Evolutionary conservation across 345 rosid genomes (phyloP).

Genomic region (Streptanthus diversifolius): DNA sequence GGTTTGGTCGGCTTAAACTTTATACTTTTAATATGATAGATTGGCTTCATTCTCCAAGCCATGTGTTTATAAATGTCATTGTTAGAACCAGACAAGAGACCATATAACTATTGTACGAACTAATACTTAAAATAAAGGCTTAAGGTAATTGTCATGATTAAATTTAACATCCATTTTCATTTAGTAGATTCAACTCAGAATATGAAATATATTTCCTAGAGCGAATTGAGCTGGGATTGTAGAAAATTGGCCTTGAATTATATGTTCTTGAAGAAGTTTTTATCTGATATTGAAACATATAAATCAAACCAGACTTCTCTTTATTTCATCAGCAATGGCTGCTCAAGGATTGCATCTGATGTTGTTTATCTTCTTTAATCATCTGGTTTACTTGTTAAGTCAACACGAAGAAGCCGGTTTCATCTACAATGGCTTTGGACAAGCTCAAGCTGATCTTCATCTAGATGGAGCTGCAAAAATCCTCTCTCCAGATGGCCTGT

Average conservation of each 20-base stretch:
- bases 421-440: constrained; percentile 40
- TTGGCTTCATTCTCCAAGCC: constrained; percentile 14
- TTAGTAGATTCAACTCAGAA: not conserved
- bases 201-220: not conserved
- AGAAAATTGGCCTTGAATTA: not conserved
- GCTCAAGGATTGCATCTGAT: not conserved
- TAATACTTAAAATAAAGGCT: not conserved
- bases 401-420: constrained; percentile 30
- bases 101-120: not conserved
- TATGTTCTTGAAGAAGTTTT: not conserved
- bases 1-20: not conserved
- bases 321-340: constrained; percentile 18
- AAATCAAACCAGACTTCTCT: not conserved
- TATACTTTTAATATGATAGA: not conserved
- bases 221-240: not conserved
- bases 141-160: not conserved
- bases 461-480: constrained; percentile 41
- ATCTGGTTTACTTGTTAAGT: constrained; percentile 18
- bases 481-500: constrained; percentile 37
- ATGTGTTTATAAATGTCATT: constrained; percentile 10
- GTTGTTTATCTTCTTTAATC: constrained; percentile 3
- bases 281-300: not conserved
- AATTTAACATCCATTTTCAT: not conserved
- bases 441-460: constrained; percentile 29
- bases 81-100: constrained; percentile 20